Evolutionary conservation across 148 eudicot genomes (phyloP).

Genomic region (Chenopodium suecicum): DNA sequence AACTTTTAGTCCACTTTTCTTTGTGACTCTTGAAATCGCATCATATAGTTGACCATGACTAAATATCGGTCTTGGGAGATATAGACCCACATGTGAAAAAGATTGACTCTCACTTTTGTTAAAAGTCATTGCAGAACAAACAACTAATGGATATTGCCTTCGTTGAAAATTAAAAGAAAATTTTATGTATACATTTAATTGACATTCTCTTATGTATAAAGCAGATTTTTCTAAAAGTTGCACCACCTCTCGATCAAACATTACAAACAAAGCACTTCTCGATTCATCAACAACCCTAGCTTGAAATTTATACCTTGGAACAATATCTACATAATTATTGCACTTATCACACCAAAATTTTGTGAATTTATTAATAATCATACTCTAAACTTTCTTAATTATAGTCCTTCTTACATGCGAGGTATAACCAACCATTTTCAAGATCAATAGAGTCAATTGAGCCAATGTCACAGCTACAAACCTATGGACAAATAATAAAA

Average conservation of each 20-base stretch:
- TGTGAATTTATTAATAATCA: neutral
- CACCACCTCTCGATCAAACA: neutral
- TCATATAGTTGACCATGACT: too few relatives aligned
- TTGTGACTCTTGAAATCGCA: too few relatives aligned
- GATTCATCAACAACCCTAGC: neutral
- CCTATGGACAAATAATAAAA: too few relatives aligned
- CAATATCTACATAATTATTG: neutral
- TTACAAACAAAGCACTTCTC: neutral
- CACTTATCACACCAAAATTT: neutral
- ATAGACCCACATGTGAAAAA: too few relatives aligned
- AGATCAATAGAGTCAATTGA: neutral
- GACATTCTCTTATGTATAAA: neutral
- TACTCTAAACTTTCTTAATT: neutral
- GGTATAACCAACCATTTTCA: neutral
- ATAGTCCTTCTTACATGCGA: neutral
- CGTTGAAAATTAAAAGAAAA: too few relatives aligned
- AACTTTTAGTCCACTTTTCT: too few relatives aligned
- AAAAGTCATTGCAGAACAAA: too few relatives aligned
- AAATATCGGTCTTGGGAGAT: too few relatives aligned
- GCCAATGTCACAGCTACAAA: neutral
- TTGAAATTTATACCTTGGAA: neutral
- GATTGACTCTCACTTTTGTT: too few relatives aligned
- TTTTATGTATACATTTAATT: neutral
- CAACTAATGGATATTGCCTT: too few relatives aligned
- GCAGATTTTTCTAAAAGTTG: neutral